Evolutionary conservation across 495 filamentous ascomycete genomes (phyloP), one percentile per base, ranked within the genome.

Genomic region (Penicillium lagena): DNA sequence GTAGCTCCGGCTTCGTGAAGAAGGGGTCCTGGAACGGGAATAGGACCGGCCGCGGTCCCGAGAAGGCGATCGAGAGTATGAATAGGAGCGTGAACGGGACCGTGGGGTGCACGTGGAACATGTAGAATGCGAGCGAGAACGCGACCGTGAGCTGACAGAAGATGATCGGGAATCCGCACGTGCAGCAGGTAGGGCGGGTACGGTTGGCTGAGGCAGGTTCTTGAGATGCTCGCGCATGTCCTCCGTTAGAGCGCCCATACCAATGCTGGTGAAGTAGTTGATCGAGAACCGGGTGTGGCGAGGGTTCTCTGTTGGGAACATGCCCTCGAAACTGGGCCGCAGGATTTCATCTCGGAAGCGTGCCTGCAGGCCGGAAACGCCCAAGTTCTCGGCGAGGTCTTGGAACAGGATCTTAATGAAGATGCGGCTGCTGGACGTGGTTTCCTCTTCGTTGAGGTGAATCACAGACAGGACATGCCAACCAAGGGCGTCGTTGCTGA

Each of bases 371-470:
- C 83, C 87, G 38, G 79, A 72, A 71, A 94, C 79, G 39, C 93
- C 91, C 44, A 97, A 76, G 40, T 86, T 84, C 64, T 96, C 87
- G 10, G 80, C 79, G 9, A 99, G 73, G 52, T 96, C 89, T 61
- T 97, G 88, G 62, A 99, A 95, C 13, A 99, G 70, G 32, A 97
- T 96, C 69, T 95, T 96, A 72, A 97, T 86, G 58, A 96, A 99
- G 59, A 99, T 97, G 68, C 93, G 86, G 51, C 86, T 90, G 46
- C 85, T 87, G 4, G 90, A 88, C 0, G 91, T 97, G 2, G 94
- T 99, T 53, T 97, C 94, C 38, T 97, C 91, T 59, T 99, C 89
- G 59, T 90, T 99, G 31, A 99, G 65, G 52, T 89, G 88, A 37
- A 99, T 80, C 40, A 83, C 71, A 8, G 83, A 86, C 9, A 99